Percentiles rank a stretch among this genome's conserved stretches.
Conservation (phyloP, 129 eudicot genomes). For the Pulicaria dysenterica region DNA sequence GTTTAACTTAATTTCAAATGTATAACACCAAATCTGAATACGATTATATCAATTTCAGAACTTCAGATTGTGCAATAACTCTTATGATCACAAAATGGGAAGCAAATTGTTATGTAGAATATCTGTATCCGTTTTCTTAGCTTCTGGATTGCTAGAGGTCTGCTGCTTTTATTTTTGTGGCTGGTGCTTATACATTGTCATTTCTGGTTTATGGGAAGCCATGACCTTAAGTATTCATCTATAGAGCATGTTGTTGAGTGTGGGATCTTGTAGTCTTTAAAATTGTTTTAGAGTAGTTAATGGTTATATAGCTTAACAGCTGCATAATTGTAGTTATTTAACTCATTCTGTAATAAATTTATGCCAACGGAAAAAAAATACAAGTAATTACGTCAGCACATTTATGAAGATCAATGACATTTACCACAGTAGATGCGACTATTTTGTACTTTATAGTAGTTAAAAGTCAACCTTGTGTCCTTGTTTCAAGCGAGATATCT, state of each 20-base stretch:
- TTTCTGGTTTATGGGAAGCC: background rate
- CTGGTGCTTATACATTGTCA: background rate
- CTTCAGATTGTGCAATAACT: conserved; percentile 3
- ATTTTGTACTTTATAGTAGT: background rate
- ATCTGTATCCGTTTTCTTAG: background rate
- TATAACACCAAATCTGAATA: background rate
- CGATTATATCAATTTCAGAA: conserved; percentile 13
- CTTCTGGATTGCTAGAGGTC: background rate
- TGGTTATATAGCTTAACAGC: background rate
- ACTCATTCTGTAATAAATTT: background rate
- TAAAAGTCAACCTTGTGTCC: no score
- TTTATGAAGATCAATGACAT: background rate
- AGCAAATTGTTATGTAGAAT: background rate
- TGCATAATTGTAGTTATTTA: background rate
- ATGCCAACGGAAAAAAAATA: background rate
- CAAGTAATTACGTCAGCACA: background rate
- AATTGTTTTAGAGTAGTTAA: background rate
- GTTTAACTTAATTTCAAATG: background rate
- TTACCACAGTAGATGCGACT: background rate
- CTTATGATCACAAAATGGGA: background rate
- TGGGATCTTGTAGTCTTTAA: background rate
- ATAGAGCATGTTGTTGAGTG: background rate
- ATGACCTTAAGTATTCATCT: background rate
- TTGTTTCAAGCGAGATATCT: no score
- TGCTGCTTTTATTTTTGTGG: conserved; percentile 9